These are phyloP conservation scores for Pythium folliculosum DNA, from an alignment of 352 stramenopile species.

Conservation along the genomic window DNA sequence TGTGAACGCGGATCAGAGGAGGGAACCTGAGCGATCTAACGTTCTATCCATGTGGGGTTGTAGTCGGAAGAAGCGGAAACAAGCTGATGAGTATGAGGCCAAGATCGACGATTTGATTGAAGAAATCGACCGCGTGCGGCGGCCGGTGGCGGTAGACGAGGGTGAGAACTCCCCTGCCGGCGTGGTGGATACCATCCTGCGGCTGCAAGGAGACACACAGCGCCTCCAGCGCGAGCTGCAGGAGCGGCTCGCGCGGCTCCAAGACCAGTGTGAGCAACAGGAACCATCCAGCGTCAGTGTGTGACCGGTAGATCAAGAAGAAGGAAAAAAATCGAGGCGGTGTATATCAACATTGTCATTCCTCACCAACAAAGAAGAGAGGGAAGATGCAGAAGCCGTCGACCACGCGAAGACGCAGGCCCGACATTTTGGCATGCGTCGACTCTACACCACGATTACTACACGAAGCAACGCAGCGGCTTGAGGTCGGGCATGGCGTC, in stretches of 20 bases:
- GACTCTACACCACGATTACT: not conserved
- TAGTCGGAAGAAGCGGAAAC: conserved; percentile 39
- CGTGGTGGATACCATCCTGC: conserved; percentile 51
- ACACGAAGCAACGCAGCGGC: conserved; percentile 44
- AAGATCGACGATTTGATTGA: conserved; percentile 66
- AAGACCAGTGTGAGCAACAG: conserved; percentile 37
- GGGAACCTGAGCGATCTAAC: not conserved
- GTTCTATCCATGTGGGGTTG: not conserved
- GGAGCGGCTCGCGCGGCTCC: conserved; percentile 43
- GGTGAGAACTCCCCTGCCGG: no score
- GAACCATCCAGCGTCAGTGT: conserved; percentile 71
- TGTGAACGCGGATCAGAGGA: no score
- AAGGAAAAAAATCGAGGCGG: not conserved
- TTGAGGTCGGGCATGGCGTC: conserved; percentile 46
- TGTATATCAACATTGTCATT: no score
- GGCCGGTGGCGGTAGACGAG: conserved; percentile 23
- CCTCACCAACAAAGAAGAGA: no score
- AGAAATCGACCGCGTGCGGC: conserved; percentile 55
- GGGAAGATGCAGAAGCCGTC: no score
- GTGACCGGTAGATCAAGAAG: conserved; percentile 30
- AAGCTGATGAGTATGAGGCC: conserved; percentile 43
- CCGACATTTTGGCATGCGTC: no score
- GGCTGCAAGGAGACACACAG: conserved; percentile 56
- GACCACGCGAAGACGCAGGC: no score
- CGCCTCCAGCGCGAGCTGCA: conserved; percentile 57